Evolutionary conservation across 2,329 filamentous ascomycete genomes (phyloP).

Genomic region (Gremmenia infestans): DNA sequence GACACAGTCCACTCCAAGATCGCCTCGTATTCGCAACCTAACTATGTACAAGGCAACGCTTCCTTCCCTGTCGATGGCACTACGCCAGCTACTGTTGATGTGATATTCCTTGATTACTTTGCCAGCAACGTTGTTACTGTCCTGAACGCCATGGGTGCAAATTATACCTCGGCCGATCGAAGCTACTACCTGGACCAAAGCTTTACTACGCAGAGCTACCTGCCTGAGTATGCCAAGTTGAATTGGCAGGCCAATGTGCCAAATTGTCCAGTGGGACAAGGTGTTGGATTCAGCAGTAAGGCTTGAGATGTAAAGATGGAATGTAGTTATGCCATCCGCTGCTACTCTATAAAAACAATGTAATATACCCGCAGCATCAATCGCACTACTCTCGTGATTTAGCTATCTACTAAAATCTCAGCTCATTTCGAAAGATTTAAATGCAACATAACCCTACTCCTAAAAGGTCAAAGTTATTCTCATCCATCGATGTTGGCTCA

Average conservation of each 20-base stretch:
- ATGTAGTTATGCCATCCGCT: no score
- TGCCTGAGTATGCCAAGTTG: conserved; percentile 31
- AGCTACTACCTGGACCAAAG: conserved; percentile 27
- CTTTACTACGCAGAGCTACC: conserved; percentile 30
- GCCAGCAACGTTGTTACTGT: conserved; percentile 73
- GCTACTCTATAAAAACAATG: no score
- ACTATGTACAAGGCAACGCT: conserved; percentile 69
- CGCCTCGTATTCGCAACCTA: conserved; percentile 70
- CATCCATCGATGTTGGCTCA: no score
- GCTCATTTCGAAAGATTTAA: no score
- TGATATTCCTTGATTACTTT: conserved; percentile 89
- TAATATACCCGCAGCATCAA: no score
- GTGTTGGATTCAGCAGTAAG: conserved; percentile 15
- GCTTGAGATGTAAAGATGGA: neutral
- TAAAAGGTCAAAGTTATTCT: no score
- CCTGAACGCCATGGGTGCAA: conserved; percentile 44
- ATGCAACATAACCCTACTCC: no score
- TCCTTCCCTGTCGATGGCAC: conserved; percentile 49
- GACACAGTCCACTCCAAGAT: conserved; percentile 78
- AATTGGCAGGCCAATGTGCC: conserved; percentile 27
- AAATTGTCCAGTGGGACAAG: conserved; percentile 26
- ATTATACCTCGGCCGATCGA: conserved; percentile 29
- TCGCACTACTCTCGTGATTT: no score
- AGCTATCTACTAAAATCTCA: no score
- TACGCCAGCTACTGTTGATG: conserved; percentile 66